Evolutionary conservation across 2,329 filamentous ascomycete species (phyloP), one percentile per base, ranked within the genome.

Genomic region (Corinectria fuckeliana): DNA sequence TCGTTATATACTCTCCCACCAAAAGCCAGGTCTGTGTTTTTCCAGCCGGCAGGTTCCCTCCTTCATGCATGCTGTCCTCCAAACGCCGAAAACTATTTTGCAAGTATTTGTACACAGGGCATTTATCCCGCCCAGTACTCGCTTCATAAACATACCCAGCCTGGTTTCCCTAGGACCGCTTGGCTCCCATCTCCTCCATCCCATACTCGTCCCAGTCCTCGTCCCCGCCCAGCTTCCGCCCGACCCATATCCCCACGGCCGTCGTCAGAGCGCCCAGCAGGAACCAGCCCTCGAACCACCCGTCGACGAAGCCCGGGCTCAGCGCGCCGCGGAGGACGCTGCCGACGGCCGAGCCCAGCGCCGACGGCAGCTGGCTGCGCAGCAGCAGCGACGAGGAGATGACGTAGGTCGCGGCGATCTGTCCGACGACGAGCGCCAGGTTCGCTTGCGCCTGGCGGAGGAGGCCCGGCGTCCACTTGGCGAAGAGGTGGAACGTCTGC

Each of bases 251-350:
- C 0, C 91, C 91, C n/a, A 85, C 71, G 1, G 83, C 87, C 1
- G 92, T 95, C 11, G 83, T 71, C 0, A 81, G 78, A 62, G 88
- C 90, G 5, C 89, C 89, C 3, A 88, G 72, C 56, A 96, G 75
- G 74, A 96, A 96, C 88, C 92, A 94, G 7, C 87, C 88, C 74
- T 96, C 92, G 67, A 96, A 96, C 92, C 92, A 96, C 26, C 85
- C 82, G 69, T 96, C 80, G 32, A 84, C 82, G 62, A 85, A 85
- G 9, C 73, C 75, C 4, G 82, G 82, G 52, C 77, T 74, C 88
- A 96, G 80, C 14, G 91, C 90, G 18, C 90, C 91, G 41, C 91
- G 88, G 26, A 96, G 77, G 1, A 91, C 91, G 64, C 93, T 90
- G 3, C 87, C 88, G 3, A 96, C 91, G 2, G 90, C 90, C 49